These are phyloP conservation scores for Geosmithia flava DNA, from an alignment of 2,329 filamentous ascomycete genomes.

Conservation along the genomic window DNA sequence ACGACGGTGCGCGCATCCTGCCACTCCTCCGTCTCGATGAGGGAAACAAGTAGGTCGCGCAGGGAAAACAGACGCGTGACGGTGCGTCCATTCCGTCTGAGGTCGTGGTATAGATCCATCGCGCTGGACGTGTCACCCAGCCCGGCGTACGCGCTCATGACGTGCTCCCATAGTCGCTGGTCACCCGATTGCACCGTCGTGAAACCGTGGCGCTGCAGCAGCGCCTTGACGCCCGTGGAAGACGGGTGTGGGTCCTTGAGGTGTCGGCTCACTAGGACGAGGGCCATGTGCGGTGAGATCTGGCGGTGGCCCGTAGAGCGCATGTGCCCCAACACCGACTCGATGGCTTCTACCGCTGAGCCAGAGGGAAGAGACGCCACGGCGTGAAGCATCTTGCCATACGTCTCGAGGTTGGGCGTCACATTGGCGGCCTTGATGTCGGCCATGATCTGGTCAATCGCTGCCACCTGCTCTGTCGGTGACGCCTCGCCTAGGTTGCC, in stretches of 20 bases:
- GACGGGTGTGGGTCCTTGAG: conserved; percentile 45
- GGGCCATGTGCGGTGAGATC: conserved; percentile 57
- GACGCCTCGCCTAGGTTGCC: conserved; percentile 23
- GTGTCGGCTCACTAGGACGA: conserved; percentile 57
- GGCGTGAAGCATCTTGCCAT: conserved; percentile 56
- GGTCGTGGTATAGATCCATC: conserved; percentile 32
- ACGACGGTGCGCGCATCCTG: conserved; percentile 20
- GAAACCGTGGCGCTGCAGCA: conserved; percentile 46
- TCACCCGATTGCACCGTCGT: conserved; percentile 27
- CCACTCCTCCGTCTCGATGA: conserved; percentile 12
- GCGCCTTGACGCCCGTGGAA: conserved; percentile 41
- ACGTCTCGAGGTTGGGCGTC: conserved; percentile 48
- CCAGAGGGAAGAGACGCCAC: conserved; percentile 20
- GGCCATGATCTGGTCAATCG: conserved; percentile 40
- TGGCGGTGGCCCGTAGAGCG: conserved; percentile 29
- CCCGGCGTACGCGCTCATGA: conserved; percentile 54
- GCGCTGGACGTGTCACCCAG: conserved; percentile 36
- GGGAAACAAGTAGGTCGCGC: conserved; percentile 24
- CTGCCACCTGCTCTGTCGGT: conserved; percentile 34
- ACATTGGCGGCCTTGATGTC: conserved; percentile 46
- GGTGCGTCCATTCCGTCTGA: conserved; percentile 23
- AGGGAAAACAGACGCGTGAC: conserved; percentile 29
- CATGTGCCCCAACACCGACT: conserved; percentile 53
- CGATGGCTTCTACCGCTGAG: conserved; percentile 31
- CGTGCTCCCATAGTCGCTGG: conserved; percentile 56